These are phyloP conservation scores for Amaranthus hypochondriacus DNA, from an alignment of 148 eudicot genomes.

Conservation along the genomic window DNA sequence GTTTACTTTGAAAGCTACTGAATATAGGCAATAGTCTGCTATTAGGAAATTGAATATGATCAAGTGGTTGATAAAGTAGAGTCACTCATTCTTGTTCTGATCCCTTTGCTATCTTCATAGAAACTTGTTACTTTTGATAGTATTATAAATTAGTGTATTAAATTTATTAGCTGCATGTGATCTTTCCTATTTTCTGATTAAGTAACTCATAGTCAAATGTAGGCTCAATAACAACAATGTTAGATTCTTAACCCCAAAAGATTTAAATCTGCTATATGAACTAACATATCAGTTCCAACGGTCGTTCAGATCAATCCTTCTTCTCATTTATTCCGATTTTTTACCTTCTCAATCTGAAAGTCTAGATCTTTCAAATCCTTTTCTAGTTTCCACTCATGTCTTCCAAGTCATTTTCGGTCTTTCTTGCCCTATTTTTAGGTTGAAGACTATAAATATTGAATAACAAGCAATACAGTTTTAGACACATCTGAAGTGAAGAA, in stretches of 20 bases:
- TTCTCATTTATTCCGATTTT: too few species aligned
- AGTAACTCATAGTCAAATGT: background rate
- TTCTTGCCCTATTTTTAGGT: too few species aligned
- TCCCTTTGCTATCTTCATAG: background rate
- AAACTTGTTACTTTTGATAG: background rate
- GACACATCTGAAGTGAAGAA: background rate
- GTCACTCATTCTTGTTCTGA: background rate
- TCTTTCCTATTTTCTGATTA: constrained; percentile 2
- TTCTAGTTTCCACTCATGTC: too few species aligned
- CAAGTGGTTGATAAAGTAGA: constrained; percentile 1
- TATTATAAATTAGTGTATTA: background rate
- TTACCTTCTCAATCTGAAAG: too few species aligned
- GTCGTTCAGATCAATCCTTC: too few species aligned
- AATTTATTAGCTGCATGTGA: constrained; percentile 1
- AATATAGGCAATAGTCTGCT: background rate
- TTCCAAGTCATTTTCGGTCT: too few species aligned
- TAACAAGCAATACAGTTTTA: background rate
- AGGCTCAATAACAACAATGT: too few species aligned
- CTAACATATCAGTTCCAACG: too few species aligned
- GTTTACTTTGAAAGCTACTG: background rate
- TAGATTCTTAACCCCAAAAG: too few species aligned
- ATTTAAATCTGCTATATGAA: too few species aligned
- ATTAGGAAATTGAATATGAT: background rate
- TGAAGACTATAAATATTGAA: constrained; percentile 13
- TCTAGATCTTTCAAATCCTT: too few species aligned